Percentiles rank a stretch among this genome's conserved stretches.
These are phyloP conservation scores for Ettlia oleoabundans DNA, from an alignment of 139 green algal species.

Conservation along the genomic window DNA sequence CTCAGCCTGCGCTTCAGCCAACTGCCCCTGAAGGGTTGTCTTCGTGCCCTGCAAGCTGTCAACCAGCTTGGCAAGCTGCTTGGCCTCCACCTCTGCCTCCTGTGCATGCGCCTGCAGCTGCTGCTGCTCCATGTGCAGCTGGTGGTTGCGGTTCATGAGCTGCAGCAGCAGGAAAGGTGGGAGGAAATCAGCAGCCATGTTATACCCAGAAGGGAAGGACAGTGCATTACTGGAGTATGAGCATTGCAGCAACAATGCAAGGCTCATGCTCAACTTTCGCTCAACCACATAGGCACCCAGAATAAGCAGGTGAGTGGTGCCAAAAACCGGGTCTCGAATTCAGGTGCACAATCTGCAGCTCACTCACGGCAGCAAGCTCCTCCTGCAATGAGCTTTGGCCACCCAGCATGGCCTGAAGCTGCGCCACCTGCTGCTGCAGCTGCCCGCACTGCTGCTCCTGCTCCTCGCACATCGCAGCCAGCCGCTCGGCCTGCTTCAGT, in stretches of 20 bases:
- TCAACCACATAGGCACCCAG: too few relatives aligned
- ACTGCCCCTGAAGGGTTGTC: neutral
- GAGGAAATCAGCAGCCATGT: neutral
- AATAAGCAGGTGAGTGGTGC: too few relatives aligned
- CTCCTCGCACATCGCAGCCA: conserved; percentile 31
- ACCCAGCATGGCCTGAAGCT: conserved; percentile 3
- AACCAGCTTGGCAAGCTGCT: neutral
- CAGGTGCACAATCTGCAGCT: too few relatives aligned
- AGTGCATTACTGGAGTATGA: too few relatives aligned
- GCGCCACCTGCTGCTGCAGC: conserved; percentile 4
- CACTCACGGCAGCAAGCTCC: neutral
- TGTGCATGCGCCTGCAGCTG: neutral
- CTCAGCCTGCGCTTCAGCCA: neutral
- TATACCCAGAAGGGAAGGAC: too few relatives aligned
- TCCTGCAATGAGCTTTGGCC: neutral
- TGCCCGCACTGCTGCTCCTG: conserved; percentile 12
- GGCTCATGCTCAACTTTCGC: too few relatives aligned
- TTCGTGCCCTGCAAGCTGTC: neutral
- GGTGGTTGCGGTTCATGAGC: conserved; percentile 1
- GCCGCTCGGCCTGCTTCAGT: conserved; percentile 29
- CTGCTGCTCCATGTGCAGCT: conserved; percentile 13
- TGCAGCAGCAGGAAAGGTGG: neutral
- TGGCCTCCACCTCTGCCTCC: neutral
- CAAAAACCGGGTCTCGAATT: too few relatives aligned
- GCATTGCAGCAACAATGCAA: too few relatives aligned